These are phyloP conservation scores for Artemisia tridentata DNA, from an alignment of 129 eudicot genomes.

Conservation along the genomic window DNA sequence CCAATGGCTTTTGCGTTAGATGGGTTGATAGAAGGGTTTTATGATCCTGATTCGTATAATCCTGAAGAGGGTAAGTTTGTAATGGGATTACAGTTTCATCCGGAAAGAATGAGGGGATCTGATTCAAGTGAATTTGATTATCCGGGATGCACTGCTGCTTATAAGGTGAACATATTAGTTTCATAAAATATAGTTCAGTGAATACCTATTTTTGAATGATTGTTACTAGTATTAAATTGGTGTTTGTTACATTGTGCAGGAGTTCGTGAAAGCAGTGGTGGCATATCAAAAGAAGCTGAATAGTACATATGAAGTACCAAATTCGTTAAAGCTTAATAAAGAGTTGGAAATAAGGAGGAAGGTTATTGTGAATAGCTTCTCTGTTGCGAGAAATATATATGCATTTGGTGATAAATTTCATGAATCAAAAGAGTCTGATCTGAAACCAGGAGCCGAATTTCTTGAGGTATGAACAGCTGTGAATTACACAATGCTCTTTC, in stretches of 20 bases:
- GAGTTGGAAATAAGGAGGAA: conserved; percentile 73
- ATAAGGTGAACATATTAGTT: conserved; percentile 44
- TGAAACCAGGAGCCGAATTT: conserved; percentile 76
- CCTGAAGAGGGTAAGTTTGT: conserved; percentile 96
- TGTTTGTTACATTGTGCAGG: conserved; percentile 35
- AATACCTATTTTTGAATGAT: neutral
- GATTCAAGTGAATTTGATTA: conserved; percentile 76
- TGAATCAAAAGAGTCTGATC: conserved; percentile 56
- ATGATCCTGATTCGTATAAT: conserved; percentile 82
- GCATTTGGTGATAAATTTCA: conserved; percentile 22
- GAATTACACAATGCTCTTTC: neutral
- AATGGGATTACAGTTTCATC: conserved; percentile 97
- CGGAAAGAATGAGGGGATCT: conserved; percentile 71
- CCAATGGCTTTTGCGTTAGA: conserved; percentile 90
- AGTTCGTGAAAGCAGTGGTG: conserved; percentile 83
- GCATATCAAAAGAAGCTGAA: conserved; percentile 73
- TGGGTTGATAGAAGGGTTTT: conserved; percentile 87
- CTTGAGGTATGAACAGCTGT: conserved; percentile 60
- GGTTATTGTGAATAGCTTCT: conserved; percentile 65
- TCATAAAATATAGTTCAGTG: too few relatives aligned
- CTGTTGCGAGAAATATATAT: conserved; percentile 5
- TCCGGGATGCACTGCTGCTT: conserved; percentile 89
- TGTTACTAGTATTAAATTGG: neutral
- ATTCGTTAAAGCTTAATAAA: conserved; percentile 46
- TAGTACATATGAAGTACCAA: conserved; percentile 37